These are phyloP conservation scores for Leccinum uliginosum DNA, from an alignment of 768 basidiomycete genomes.

Conservation along the genomic window DNA sequence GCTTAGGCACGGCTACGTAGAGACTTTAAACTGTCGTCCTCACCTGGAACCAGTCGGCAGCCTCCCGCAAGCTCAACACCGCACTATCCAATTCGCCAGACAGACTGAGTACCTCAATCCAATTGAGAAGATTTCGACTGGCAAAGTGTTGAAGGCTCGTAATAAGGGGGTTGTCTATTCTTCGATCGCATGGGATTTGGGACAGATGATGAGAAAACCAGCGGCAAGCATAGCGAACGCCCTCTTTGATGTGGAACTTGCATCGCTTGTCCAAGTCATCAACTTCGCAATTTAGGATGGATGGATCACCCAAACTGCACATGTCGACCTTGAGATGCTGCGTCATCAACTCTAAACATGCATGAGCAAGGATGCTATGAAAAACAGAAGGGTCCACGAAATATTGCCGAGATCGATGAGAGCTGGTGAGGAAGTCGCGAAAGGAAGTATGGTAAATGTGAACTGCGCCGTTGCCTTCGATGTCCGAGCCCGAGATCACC, in stretches of 20 bases:
- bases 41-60: constrained; percentile 14
- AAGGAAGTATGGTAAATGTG: constrained; percentile 21
- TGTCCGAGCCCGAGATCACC: constrained; percentile 4
- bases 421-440: constrained; percentile 17
- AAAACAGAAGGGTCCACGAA: constrained; percentile 10
- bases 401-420: constrained; percentile 13
- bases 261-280: constrained; percentile 10
- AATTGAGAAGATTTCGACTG: constrained; percentile 8
- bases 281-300: constrained; percentile 10
- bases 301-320: constrained; percentile 11
- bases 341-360: constrained; percentile 16
- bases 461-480: constrained; percentile 7
- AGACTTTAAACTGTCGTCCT: not conserved
- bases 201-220: constrained; percentile 18
- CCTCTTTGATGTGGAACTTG: constrained; percentile 11
- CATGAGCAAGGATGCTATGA: constrained; percentile 10
- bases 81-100: constrained; percentile 15
- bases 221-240: constrained; percentile 18
- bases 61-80: constrained; percentile 10
- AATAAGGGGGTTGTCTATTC: constrained; percentile 4
- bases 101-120: constrained; percentile 20
- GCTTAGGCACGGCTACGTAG: not conserved
- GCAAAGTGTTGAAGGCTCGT: constrained; percentile 9
- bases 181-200: constrained; percentile 5
- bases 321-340: constrained; percentile 13